Conservation (phyloP, 768 basidiomycete species). For the Gymnopilus dilepis region DNA sequence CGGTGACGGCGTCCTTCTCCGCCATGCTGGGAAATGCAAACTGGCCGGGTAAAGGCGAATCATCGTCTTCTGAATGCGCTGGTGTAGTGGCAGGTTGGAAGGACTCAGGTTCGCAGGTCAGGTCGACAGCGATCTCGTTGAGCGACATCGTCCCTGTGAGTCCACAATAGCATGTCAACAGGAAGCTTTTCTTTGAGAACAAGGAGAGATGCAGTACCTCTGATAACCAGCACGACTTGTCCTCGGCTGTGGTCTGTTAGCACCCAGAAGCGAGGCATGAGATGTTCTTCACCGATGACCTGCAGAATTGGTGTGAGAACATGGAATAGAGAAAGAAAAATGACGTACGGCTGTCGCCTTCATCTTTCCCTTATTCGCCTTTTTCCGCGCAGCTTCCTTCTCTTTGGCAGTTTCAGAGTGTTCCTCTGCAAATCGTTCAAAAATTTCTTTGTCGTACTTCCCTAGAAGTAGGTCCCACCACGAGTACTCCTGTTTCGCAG, state of each 20-base stretch:
- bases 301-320: slow-evolving; percentile 20
- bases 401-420: slow-evolving; percentile 18
- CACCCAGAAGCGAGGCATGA: slow-evolving; percentile 88
- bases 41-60: slow-evolving; percentile 40
- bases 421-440: slow-evolving; percentile 59
- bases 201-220: slow-evolving; percentile 46
- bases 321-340: background rate
- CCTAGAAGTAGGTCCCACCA: slow-evolving; percentile 88
- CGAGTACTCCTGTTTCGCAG: slow-evolving; percentile 51
- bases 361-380: slow-evolving; percentile 46
- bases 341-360: slow-evolving; percentile 54
- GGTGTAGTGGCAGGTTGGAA: slow-evolving; percentile 60
- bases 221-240: slow-evolving; percentile 77
- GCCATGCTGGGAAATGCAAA: slow-evolving; percentile 40
- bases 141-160: slow-evolving; percentile 78
- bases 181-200: too few relatives aligned
- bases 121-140: slow-evolving; percentile 85
- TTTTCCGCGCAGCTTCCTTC: slow-evolving; percentile 24
- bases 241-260: slow-evolving; percentile 77
- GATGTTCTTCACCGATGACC: slow-evolving; percentile 66
- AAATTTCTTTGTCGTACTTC: slow-evolving; percentile 83
- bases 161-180: too few relatives aligned
- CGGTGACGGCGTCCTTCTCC: slow-evolving; percentile 26
- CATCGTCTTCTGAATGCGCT: slow-evolving; percentile 35
- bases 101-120: slow-evolving; percentile 77